These are phyloP conservation scores for Gigaspora rosea DNA, from an alignment of 192 early-diverging fungal genomes.

Conservation along the genomic window DNA sequence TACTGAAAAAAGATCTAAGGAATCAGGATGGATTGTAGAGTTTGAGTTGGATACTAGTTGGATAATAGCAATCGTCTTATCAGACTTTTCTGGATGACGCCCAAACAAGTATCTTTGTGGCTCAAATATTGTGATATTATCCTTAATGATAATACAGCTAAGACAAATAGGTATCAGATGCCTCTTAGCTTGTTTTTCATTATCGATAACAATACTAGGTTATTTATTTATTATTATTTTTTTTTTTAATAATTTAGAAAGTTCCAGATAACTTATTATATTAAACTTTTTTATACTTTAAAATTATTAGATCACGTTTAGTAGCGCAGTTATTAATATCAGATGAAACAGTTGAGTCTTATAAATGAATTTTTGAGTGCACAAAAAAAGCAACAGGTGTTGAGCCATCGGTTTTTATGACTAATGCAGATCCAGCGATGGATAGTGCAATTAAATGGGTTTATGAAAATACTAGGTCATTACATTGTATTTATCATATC, in stretches of 20 bases:
- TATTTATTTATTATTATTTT: too few relatives aligned
- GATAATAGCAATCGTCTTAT: not conserved
- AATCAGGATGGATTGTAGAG: not conserved
- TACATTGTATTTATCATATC: conserved; percentile 1
- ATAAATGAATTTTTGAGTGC: conserved; percentile 15
- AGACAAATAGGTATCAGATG: not conserved
- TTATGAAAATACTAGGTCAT: not conserved
- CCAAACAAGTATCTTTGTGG: too few relatives aligned
- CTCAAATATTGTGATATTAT: too few relatives aligned
- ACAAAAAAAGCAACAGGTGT: conserved; percentile 16
- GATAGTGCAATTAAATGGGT: not conserved
- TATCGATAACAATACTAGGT: conserved; percentile 1
- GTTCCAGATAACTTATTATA: too few relatives aligned
- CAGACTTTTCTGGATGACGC: too few relatives aligned
- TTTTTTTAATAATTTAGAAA: too few relatives aligned
- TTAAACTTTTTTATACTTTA: too few relatives aligned
- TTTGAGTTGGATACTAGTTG: too few relatives aligned
- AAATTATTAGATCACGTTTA: not conserved
- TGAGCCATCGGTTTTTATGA: not conserved
- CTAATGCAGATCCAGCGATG: too few relatives aligned
- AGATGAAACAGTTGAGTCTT: conserved; percentile 3
- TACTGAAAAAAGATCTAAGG: not conserved
- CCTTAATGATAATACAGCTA: too few relatives aligned
- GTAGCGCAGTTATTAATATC: not conserved
- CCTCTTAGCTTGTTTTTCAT: not conserved